Evolutionary conservation across 805 yeast genomes (phyloP).

Genomic region (Schwanniomyces sp.): DNA sequence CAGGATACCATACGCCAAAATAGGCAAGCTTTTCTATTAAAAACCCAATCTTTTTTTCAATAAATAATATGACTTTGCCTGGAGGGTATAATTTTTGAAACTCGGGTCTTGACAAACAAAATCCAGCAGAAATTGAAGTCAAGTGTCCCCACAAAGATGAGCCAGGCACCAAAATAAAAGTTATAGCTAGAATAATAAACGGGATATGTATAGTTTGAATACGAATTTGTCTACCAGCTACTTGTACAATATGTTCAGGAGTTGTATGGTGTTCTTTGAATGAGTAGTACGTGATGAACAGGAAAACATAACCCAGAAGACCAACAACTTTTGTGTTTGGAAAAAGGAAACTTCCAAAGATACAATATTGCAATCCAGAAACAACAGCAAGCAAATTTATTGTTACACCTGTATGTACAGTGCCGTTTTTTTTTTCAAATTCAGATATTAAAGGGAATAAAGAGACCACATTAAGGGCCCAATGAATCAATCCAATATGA

Average conservation of each 20-base stretch:
- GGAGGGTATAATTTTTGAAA: conserved; percentile 66
- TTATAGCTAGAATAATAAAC: conserved; percentile 45
- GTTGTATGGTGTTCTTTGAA: conserved; percentile 37
- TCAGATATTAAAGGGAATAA: conserved; percentile 59
- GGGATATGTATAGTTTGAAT: conserved; percentile 67
- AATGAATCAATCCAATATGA: conserved; percentile 62
- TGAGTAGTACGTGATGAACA: conserved; percentile 63
- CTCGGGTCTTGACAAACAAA: conserved; percentile 56
- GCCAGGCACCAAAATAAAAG: conserved; percentile 57
- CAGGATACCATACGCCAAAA: conserved; percentile 56
- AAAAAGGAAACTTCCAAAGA: conserved; percentile 49
- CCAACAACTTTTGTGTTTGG: conserved; percentile 61
- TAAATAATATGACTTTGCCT: conserved; percentile 58
- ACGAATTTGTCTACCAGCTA: conserved; percentile 35
- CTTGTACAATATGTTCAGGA: conserved; percentile 36
- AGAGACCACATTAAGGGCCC: conserved; percentile 57
- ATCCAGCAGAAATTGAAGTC: conserved; percentile 68
- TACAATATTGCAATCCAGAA: conserved; percentile 63
- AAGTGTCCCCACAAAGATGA: conserved; percentile 76
- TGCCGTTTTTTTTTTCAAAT: conserved; percentile 76
- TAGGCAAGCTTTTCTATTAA: conserved; percentile 55
- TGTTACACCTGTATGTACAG: conserved; percentile 81
- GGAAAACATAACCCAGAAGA: conserved; percentile 72
- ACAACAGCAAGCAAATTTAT: conserved; percentile 68
- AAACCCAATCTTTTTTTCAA: conserved; percentile 55